Evolutionary conservation across 495 filamentous ascomycete species (phyloP).

Genomic region (Glutinoglossum americanum): DNA sequence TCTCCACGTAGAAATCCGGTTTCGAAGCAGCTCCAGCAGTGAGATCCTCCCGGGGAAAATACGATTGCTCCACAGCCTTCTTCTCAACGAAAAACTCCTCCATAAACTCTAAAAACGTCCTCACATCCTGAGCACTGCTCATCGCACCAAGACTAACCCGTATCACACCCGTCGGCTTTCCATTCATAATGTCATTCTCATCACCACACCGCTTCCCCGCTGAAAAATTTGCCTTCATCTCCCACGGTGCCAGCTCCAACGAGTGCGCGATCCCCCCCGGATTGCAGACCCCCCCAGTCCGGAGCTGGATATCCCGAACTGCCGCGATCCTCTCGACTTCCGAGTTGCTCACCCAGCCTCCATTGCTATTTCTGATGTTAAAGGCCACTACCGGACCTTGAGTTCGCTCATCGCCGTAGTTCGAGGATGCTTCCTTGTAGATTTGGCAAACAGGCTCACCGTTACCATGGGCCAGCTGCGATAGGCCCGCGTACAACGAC

Average conservation of each 20-base stretch:
- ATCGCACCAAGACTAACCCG: slow-evolving; percentile 51
- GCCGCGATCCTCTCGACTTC: slow-evolving; percentile 42
- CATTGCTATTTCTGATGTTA: slow-evolving; percentile 34
- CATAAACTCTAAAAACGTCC: slow-evolving; percentile 34
- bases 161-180: slow-evolving; percentile 40
- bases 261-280: slow-evolving; percentile 29
- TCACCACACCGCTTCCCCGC: slow-evolving; percentile 42
- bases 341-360: slow-evolving; percentile 32
- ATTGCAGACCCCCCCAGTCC: slow-evolving; percentile 48
- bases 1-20: slow-evolving; percentile 14
- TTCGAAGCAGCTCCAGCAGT: background rate
- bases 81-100: slow-evolving; percentile 25
- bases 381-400: slow-evolving; percentile 58
- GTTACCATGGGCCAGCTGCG: slow-evolving; percentile 33
- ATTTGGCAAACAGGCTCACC: slow-evolving; percentile 32
- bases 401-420: slow-evolving; percentile 30
- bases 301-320: slow-evolving; percentile 38
- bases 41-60: too few species aligned
- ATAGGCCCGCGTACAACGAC: slow-evolving; percentile 28
- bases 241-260: slow-evolving; percentile 27
- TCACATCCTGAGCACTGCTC: slow-evolving; percentile 42
- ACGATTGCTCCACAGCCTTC: slow-evolving; percentile 6
- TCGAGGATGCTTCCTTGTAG: slow-evolving; percentile 30
- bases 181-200: slow-evolving; percentile 26
- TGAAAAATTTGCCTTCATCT: slow-evolving; percentile 37